These are phyloP conservation scores for Leishmania guyanensis DNA, from an alignment of 208 protist genomes.

Conservation along the genomic window DNA sequence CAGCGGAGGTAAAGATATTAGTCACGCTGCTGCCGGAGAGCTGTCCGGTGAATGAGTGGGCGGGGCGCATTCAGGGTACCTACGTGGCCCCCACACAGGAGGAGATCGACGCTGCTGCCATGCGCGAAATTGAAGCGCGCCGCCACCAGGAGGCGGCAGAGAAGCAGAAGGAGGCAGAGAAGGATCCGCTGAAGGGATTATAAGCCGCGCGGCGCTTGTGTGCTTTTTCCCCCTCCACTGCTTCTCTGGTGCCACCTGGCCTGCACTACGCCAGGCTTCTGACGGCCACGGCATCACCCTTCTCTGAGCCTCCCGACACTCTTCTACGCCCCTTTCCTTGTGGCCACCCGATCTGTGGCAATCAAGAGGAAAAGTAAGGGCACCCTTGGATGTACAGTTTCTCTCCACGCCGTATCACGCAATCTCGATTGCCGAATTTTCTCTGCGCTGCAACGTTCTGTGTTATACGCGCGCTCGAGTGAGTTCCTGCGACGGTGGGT, in stretches of 20 bases:
- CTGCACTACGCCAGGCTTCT: neutral
- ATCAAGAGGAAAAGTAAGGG: neutral
- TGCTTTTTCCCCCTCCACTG: neutral
- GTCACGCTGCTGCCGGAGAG: constrained; percentile 51
- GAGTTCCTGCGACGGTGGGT: neutral
- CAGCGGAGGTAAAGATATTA: constrained; percentile 74
- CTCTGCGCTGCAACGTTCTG: neutral
- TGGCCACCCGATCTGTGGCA: neutral
- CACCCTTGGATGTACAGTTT: neutral
- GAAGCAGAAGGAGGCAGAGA: constrained; percentile 33
- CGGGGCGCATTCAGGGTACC: constrained; percentile 84
- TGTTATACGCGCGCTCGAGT: neutral
- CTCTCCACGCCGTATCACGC: neutral
- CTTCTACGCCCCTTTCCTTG: neutral
- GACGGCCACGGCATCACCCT: no score
- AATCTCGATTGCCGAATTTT: neutral
- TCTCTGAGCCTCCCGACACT: neutral
- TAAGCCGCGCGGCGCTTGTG: constrained; percentile 11
- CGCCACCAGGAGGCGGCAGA: constrained; percentile 51
- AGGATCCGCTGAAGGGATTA: constrained; percentile 50
- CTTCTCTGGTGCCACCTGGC: neutral
- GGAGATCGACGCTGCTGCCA: constrained; percentile 58
- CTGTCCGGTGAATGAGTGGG: constrained; percentile 67
- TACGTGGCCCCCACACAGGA: constrained; percentile 77
- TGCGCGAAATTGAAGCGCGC: constrained; percentile 47